Percentiles rank a stretch among this genome's conserved stretches.
Evolutionary conservation across 2,329 filamentous ascomycete genomes (phyloP).

Genomic region (Aspergillus bombycis): DNA sequence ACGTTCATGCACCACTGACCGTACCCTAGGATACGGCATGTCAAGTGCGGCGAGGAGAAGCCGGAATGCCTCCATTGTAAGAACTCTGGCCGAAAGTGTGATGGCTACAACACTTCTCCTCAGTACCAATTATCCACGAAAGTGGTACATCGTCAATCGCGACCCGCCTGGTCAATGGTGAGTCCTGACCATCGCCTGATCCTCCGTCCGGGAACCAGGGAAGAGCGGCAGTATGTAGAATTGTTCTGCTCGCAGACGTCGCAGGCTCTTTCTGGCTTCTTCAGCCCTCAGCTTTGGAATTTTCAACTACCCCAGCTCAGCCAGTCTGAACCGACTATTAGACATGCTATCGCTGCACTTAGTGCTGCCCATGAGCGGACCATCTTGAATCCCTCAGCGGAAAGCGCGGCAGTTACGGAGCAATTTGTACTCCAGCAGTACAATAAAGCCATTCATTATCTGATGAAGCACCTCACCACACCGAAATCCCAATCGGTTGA

Average conservation of each 20-base stretch:
- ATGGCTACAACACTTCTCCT: slow-evolving; percentile 49
- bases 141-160: not conserved
- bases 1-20: not conserved
- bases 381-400: slow-evolving; percentile 45
- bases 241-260: slow-evolving; percentile 47
- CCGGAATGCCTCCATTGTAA: slow-evolving; percentile 58
- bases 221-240: slow-evolving; percentile 41
- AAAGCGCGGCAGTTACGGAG: slow-evolving; percentile 16
- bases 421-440: not conserved
- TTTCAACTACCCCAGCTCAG: slow-evolving; percentile 50
- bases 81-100: slow-evolving; percentile 59
- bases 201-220: slow-evolving; percentile 24
- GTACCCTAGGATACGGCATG: slow-evolving; percentile 52
- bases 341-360: slow-evolving; percentile 55
- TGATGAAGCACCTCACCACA: slow-evolving; percentile 36
- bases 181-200: slow-evolving; percentile 17
- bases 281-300: slow-evolving; percentile 30
- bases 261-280: slow-evolving; percentile 46
- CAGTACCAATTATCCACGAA: slow-evolving; percentile 4
- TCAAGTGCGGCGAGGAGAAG: slow-evolving; percentile 61
- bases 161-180: not conserved
- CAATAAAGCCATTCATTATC: slow-evolving; percentile 31
- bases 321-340: slow-evolving; percentile 49
- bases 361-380: slow-evolving; percentile 46
- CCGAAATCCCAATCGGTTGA: slow-evolving; percentile 6